Base-by-base conservation (phyloP, 2,329 filamentous ascomycete species). In the Paracorniculantispora psalliotae region DNA sequence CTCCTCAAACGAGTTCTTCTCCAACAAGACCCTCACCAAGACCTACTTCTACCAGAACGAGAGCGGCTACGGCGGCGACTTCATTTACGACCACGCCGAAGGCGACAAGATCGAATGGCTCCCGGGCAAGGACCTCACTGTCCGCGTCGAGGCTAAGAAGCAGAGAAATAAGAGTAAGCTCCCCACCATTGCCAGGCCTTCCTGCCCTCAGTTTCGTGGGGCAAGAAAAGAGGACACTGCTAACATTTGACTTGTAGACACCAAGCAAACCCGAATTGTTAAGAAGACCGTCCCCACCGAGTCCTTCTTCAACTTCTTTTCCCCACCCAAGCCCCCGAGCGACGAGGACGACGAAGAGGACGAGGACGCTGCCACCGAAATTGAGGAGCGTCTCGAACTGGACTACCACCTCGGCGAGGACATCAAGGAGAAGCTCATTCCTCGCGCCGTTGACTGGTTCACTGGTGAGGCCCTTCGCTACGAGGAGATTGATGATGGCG, bases 301-400 rank as follows among this genome's bases (percentile, higher is more conserved):
- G 75, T 97, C 94, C 2, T 99, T 99, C 83, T 92, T 92, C 86
- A 96, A 96, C 83, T 97, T 97, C 86, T 99, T 99, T 81, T 92
- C 92, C 57, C 94, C 94, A 26, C 96, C 94, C 49, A 91, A 91
- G 77, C 88, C 91, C 62, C 94, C 91, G 28, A 81, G 80, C 52
- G 89, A 89, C 35, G 87, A 91, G 52, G 78, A 80, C 15, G 86
- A 87, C 48, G 71, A 61, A 80, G 79, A 81, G 44, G 88, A 93
- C 63, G 88, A 86, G 37, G 88, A 93, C 65, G 87, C 89, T 61
- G 86, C 89, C 58, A 89, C 88, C 54, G 94, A 99, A 73, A 96
- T 99, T 55, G 94, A 99, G 81, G 92, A 96, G 77, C 92, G 94
- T 64, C 85, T 99, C 59, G 94, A 99, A 80, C 87, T 99, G 55